Percentiles rank a stretch among this genome's conserved stretches.
Evolutionary conservation across 345 rosid species (phyloP).

Genomic region (Salix dunnii): DNA sequence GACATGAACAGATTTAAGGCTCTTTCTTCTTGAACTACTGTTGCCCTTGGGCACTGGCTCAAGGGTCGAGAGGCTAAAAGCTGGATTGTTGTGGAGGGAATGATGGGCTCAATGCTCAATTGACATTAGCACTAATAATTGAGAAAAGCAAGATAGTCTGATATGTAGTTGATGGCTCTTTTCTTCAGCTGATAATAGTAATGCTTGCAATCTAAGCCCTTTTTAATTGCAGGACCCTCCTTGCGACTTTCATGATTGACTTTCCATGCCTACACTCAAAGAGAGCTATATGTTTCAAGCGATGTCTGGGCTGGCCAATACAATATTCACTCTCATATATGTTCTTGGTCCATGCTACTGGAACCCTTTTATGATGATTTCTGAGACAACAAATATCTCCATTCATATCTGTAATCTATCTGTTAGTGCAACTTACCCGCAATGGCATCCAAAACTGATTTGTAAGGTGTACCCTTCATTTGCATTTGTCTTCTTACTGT

Average conservation of each 20-base stretch:
- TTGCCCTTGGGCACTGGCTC: neutral
- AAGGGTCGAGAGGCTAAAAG: neutral
- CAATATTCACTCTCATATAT: neutral
- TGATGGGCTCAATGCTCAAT: neutral
- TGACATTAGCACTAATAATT: neutral
- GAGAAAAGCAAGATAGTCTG: neutral
- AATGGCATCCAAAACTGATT: constrained; percentile 78
- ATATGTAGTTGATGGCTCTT: neutral
- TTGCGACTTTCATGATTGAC: neutral
- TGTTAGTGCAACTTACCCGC: constrained; percentile 39
- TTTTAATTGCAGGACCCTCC: neutral
- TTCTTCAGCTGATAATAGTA: neutral
- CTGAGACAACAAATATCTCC: neutral
- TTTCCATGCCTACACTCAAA: neutral
- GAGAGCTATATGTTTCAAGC: neutral
- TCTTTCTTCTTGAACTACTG: neutral
- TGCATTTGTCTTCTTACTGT: constrained; percentile 98
- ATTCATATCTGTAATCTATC: neutral
- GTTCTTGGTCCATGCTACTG: neutral
- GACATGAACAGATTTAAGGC: neutral
- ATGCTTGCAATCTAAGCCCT: neutral
- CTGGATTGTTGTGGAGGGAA: neutral
- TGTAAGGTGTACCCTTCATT: constrained; percentile 86
- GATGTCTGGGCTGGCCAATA: neutral
- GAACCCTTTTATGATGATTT: neutral